phyloP scores from a whole-genome alignment of 495 filamentous ascomycete genomes.

The Jackrogersella minutella region DNA sequence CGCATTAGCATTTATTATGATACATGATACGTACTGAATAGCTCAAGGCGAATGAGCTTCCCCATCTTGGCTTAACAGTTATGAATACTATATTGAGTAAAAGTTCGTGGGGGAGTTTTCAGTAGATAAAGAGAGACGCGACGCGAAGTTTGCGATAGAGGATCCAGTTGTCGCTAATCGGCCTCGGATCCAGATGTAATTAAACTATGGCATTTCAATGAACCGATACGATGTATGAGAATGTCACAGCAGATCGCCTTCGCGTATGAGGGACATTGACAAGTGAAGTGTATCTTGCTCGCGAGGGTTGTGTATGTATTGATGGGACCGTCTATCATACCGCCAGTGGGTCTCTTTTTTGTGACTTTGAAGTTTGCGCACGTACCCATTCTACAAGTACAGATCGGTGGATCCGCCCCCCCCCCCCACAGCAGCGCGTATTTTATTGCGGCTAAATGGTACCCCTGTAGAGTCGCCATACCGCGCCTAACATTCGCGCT shows the following conservation, averaged over 20 bases:
- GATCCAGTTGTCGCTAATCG: slow-evolving; percentile 31
- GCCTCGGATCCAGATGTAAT: slow-evolving; percentile 14
- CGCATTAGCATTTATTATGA: slow-evolving; percentile 7
- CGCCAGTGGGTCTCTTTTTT: too few relatives aligned
- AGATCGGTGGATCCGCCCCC: too few relatives aligned
- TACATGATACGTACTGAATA: slow-evolving; percentile 75
- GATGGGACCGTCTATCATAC: too few relatives aligned
- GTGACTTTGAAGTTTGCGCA: too few relatives aligned
- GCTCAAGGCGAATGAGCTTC: slow-evolving; percentile 92
- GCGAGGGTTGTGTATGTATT: not conserved
- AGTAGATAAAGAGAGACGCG: slow-evolving; percentile 28
- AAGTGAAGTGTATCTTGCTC: not conserved
- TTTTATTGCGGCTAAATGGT: too few relatives aligned
- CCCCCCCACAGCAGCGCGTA: too few relatives aligned
- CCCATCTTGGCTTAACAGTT: slow-evolving; percentile 58
- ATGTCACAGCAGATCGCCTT: slow-evolving; percentile 9
- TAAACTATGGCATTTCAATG: slow-evolving; percentile 36
- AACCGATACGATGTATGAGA: not conserved
- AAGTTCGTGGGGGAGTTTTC: not conserved
- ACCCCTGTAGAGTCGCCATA: too few relatives aligned
- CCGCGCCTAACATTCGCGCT: too few relatives aligned
- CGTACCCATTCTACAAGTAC: too few relatives aligned
- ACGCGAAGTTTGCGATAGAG: slow-evolving; percentile 38
- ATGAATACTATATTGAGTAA: not conserved
- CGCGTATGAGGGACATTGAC: slow-evolving; percentile 3